phyloP scores from a whole-genome alignment of 768 basidiomycete genomes.

The Phylloporus rhodoxanthus region DNA sequence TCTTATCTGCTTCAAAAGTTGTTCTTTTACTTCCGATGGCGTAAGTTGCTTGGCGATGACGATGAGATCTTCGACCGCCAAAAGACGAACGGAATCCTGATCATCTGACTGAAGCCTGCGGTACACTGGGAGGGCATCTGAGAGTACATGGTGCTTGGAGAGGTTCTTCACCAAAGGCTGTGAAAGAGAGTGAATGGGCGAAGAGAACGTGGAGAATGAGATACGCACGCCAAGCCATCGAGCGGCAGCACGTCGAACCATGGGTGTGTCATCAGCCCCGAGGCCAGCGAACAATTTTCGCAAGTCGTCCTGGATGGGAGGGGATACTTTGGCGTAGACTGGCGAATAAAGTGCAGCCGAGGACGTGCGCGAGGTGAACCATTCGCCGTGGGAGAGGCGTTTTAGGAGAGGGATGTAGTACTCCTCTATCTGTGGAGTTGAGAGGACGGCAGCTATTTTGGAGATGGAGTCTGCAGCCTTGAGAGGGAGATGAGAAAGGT shows the following conservation, averaged over 20 bases:
- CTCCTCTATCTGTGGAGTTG: slow-evolving; percentile 76
- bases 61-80: slow-evolving; percentile 95
- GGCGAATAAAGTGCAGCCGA: slow-evolving; percentile 90
- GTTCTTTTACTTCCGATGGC: slow-evolving; percentile 86
- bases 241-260: slow-evolving; percentile 95
- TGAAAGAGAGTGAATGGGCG: slow-evolving; percentile 10
- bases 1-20: slow-evolving; percentile 82
- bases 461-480: slow-evolving; percentile 96
- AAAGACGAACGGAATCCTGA: slow-evolving; percentile 92
- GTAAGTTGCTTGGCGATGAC: slow-evolving; percentile 81
- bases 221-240: slow-evolving; percentile 89
- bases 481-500: slow-evolving; percentile 8
- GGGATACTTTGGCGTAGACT: slow-evolving; percentile 76
- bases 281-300: slow-evolving; percentile 78
- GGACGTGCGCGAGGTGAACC: slow-evolving; percentile 98
- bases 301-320: slow-evolving; percentile 76
- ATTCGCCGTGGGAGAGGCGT: slow-evolving; percentile 87
- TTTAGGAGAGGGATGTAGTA: slow-evolving; percentile 88
- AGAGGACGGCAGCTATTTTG: slow-evolving; percentile 75
- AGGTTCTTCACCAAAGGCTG: slow-evolving; percentile 79
- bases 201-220: neutral
- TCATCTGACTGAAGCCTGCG: slow-evolving; percentile 92
- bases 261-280: slow-evolving; percentile 92
- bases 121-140: slow-evolving; percentile 88
- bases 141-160: slow-evolving; percentile 71